Conservation (phyloP, 2,329 filamentous ascomycete genomes). For the Xylaria arbuscula region DNA sequence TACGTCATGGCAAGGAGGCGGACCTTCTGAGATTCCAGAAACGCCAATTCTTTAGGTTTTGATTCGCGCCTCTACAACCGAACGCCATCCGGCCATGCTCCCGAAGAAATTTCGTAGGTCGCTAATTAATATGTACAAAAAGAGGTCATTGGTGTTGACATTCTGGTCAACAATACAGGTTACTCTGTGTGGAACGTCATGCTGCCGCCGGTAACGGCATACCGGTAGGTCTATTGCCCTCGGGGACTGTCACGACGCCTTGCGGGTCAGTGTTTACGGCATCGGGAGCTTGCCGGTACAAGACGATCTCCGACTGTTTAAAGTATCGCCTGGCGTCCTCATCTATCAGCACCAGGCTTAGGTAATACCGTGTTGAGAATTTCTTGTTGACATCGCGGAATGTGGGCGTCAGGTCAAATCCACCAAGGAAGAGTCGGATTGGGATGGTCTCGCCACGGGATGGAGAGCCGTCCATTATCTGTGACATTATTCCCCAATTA, state of each 20-base stretch:
- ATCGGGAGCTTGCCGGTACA: constrained; percentile 84
- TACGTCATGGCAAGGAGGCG: constrained; percentile 30
- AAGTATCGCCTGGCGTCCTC: constrained; percentile 98
- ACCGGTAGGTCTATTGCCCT: constrained; percentile 44
- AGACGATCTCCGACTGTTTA: constrained; percentile 98
- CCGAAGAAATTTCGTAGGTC: constrained; percentile 36
- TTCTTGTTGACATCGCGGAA: constrained; percentile 99
- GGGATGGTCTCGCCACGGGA: constrained; percentile 95
- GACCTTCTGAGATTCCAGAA: constrained; percentile 30
- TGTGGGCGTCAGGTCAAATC: constrained; percentile 96
- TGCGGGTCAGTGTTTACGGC: constrained; percentile 60
- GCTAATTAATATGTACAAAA: constrained; percentile 45
- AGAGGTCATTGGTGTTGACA: constrained; percentile 23
- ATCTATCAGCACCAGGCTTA: constrained; percentile 94
- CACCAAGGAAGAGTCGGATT: constrained; percentile 94
- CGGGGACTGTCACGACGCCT: constrained; percentile 57
- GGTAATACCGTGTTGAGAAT: constrained; percentile 97
- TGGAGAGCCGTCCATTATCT: constrained; percentile 99
- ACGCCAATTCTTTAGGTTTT: constrained; percentile 31
- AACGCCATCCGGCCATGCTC: constrained; percentile 49
- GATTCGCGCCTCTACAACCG: constrained; percentile 39
- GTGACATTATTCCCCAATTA: constrained; percentile 10
- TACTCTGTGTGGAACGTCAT: constrained; percentile 26
- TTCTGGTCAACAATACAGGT: constrained; percentile 16
- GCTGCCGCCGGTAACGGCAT: constrained; percentile 44